A percentile compares a stretch with the other conserved stretches of the same genome.
phyloP scores from a whole-genome alignment of 1,284 basidiomycete genomes.

The Lignosus rhinocerotis region DNA sequence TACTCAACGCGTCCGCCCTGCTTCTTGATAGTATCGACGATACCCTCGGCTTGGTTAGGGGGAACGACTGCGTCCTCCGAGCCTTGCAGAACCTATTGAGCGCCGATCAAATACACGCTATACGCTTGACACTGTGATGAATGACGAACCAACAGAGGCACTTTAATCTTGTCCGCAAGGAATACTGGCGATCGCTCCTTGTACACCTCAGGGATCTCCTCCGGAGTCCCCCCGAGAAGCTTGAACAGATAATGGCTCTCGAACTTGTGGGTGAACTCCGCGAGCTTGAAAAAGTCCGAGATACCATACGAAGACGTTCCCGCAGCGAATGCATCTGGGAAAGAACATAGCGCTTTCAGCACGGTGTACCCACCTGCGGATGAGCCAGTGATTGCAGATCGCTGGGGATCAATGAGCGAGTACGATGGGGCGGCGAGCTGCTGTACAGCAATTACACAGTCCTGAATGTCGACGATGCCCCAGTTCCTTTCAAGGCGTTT shows the following conservation, averaged over 20 bases:
- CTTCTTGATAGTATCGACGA: slow-evolving; percentile 42
- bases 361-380: slow-evolving; percentile 56
- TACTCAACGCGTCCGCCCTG: slow-evolving; percentile 46
- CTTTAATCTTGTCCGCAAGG: slow-evolving; percentile 46
- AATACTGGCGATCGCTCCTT: slow-evolving; percentile 46
- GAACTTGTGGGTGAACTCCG: slow-evolving; percentile 54
- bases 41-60: slow-evolving; percentile 50
- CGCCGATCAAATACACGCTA: not conserved
- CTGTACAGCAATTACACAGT: slow-evolving; percentile 55
- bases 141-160: slow-evolving; percentile 47
- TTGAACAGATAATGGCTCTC: slow-evolving; percentile 45
- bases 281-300: slow-evolving; percentile 44
- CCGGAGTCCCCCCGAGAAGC: slow-evolving; percentile 48
- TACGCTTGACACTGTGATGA: not conserved
- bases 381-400: slow-evolving; percentile 55
- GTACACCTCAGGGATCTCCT: slow-evolving; percentile 46
- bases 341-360: slow-evolving; percentile 39
- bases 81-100: slow-evolving; percentile 50
- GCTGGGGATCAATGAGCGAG: slow-evolving; percentile 52
- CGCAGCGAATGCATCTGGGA: slow-evolving; percentile 38
- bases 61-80: slow-evolving; percentile 45
- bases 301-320: slow-evolving; percentile 48
- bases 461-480: slow-evolving; percentile 67
- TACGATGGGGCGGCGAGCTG: slow-evolving; percentile 44
- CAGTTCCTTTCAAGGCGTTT: slow-evolving; percentile 61